Evolutionary conservation across 1,284 basidiomycete genomes (phyloP).

Genomic region (Leccinum angustisporum): DNA sequence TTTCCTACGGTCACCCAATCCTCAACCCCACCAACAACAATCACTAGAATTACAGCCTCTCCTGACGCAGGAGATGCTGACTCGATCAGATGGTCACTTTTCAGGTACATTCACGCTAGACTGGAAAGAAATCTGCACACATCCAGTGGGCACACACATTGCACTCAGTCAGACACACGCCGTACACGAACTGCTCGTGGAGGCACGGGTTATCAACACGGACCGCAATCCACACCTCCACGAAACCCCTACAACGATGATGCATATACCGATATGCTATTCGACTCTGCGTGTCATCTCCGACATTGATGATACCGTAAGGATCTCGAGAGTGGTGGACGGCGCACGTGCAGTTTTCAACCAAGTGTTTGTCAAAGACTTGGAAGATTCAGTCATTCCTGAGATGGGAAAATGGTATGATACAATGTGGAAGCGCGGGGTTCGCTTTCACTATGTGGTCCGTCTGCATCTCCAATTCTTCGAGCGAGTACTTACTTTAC

Average conservation of each 20-base stretch:
- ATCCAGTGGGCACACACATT: conserved; percentile 56
- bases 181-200: conserved; percentile 59
- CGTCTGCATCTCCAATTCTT: conserved; percentile 34
- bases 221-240: conserved; percentile 37
- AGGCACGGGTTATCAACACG: conserved; percentile 45
- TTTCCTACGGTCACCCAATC: conserved; percentile 42
- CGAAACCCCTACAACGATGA: conserved; percentile 20
- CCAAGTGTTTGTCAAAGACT: conserved; percentile 76
- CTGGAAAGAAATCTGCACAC: conserved; percentile 68
- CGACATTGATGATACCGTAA: conserved; percentile 95
- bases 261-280: conserved; percentile 25
- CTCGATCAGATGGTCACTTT: conserved; percentile 72
- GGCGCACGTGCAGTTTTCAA: conserved; percentile 77
- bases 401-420: conserved; percentile 88
- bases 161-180: conserved; percentile 51
- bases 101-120: conserved; percentile 56
- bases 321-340: conserved; percentile 68
- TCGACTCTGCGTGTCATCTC: conserved; percentile 75
- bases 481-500: conserved; percentile 22
- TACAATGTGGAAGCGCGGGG: conserved; percentile 64
- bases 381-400: conserved; percentile 76
- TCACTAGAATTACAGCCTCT: conserved; percentile 45
- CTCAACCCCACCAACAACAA: conserved; percentile 14
- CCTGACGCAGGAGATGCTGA: conserved; percentile 49
- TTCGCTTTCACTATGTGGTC: conserved; percentile 85